Conservation (phyloP, 805 yeast genomes). For the Tetrapisispora nanseiensis region DNA sequence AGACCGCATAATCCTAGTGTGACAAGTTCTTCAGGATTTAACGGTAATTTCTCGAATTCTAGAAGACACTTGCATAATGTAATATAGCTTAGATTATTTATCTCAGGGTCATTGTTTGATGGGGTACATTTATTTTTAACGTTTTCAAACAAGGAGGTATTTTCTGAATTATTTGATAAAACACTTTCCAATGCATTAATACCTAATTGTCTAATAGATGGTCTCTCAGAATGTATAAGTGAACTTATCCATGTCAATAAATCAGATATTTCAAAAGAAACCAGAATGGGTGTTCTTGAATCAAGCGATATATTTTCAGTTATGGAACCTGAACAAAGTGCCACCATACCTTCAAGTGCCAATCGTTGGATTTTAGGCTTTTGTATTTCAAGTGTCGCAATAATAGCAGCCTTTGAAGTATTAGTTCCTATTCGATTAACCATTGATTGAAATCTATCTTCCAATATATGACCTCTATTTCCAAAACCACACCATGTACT, state of each 20-base stretch:
- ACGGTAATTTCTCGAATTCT: conserved; percentile 38
- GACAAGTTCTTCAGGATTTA: conserved; percentile 54
- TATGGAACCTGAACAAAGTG: conserved; percentile 67
- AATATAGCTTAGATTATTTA: conserved; percentile 60
- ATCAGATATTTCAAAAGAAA: conserved; percentile 62
- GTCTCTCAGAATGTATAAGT: conserved; percentile 50
- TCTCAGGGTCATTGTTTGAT: conserved; percentile 38
- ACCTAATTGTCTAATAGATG: conserved; percentile 52
- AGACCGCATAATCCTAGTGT: conserved; percentile 70
- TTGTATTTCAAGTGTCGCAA: conserved; percentile 69
- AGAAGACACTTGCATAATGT: conserved; percentile 59
- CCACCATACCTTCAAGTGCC: conserved; percentile 76
- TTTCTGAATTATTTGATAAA: conserved; percentile 47
- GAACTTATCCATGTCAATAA: conserved; percentile 76
- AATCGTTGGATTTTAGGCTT: conserved; percentile 58
- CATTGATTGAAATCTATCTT: conserved; percentile 56
- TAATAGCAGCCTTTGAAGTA: conserved; percentile 45
- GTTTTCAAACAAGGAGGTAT: conserved; percentile 42
- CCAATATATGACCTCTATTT: conserved; percentile 45
- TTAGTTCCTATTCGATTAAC: conserved; percentile 33
- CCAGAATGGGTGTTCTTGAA: conserved; percentile 31
- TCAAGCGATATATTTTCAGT: conserved; percentile 32
- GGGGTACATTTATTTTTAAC: conserved; percentile 66
- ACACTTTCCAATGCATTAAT: conserved; percentile 61
- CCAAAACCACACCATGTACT: conserved; percentile 97